A percentile compares a stretch with the other conserved stretches of the same genome.
Conservation (phyloP, 805 yeast species). For the Saturnispora quitensis region DNA sequence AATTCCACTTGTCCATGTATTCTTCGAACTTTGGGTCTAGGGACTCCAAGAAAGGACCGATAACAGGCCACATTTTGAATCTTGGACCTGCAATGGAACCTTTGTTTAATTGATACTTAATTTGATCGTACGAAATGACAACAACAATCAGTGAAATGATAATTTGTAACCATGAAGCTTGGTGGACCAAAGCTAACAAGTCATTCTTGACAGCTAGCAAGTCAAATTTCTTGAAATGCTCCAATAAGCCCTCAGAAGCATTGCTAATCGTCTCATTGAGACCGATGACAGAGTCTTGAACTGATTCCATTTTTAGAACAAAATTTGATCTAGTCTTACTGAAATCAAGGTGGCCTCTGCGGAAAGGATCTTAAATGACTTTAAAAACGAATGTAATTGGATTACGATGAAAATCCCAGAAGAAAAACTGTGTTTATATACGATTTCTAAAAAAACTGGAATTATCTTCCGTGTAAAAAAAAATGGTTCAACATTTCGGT, state of each 20-base stretch:
- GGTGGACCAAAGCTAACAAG: neutral
- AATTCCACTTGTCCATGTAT: conserved; percentile 86
- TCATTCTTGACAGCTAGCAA: neutral
- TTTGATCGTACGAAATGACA: conserved; percentile 57
- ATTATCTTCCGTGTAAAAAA: neutral
- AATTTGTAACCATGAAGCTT: conserved; percentile 44
- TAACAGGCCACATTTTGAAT: conserved; percentile 85
- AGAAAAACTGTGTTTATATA: conserved; percentile 1
- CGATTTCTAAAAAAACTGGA: neutral
- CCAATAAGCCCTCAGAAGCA: neutral
- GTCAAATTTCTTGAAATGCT: neutral
- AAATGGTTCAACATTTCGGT: conserved; percentile 6
- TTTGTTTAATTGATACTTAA: conserved; percentile 70
- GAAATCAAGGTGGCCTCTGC: neutral
- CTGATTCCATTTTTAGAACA: conserved; percentile 12
- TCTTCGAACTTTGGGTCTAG: conserved; percentile 94
- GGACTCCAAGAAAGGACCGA: conserved; percentile 93
- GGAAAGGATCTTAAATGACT: neutral
- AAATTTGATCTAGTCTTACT: neutral
- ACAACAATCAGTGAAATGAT: conserved; percentile 38
- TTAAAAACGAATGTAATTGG: neutral
- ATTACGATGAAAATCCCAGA: neutral
- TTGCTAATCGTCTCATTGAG: conserved; percentile 1
- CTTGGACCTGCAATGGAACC: conserved; percentile 88
- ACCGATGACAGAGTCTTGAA: conserved; percentile 14